A percentile compares a stretch with the other conserved stretches of the same genome.
phyloP scores from a whole-genome alignment of 768 basidiomycete species.

The Phlebiopsis flavidoalba region DNA sequence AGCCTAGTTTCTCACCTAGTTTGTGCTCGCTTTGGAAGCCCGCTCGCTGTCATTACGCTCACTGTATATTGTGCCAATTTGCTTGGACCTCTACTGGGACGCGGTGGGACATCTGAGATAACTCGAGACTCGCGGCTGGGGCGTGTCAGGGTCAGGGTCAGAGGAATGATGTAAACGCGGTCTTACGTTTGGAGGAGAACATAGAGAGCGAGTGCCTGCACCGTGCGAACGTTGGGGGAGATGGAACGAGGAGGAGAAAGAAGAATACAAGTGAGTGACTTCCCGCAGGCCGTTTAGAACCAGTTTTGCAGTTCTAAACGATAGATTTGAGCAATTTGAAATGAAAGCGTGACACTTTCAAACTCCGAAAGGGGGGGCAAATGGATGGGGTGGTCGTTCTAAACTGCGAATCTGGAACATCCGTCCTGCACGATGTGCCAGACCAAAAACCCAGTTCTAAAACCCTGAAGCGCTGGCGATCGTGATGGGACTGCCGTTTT shows the following conservation, averaged over 20 bases:
- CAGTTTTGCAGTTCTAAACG: too few species aligned
- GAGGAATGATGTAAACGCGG: neutral
- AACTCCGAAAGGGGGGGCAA: too few species aligned
- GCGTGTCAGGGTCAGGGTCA: neutral
- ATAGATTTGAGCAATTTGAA: too few species aligned
- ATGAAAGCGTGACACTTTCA: too few species aligned
- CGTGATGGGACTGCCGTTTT: too few species aligned
- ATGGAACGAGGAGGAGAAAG: neutral
- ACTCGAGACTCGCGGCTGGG: neutral
- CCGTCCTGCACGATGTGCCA: too few species aligned
- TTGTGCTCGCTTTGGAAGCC: slow-evolving; percentile 4
- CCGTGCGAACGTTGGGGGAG: slow-evolving; percentile 2
- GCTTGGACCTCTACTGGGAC: neutral
- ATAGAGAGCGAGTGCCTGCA: neutral
- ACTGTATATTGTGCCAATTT: slow-evolving; percentile 4
- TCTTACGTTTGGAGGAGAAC: neutral
- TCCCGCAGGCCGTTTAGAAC: too few species aligned
- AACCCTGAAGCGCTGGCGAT: too few species aligned
- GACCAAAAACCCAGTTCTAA: too few species aligned
- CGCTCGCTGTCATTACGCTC: slow-evolving; percentile 9
- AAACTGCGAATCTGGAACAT: too few species aligned
- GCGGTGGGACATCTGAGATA: neutral
- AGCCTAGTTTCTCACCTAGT: slow-evolving; percentile 3
- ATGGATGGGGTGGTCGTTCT: too few species aligned
- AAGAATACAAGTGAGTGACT: slow-evolving; percentile 1